Evolutionary conservation across 2,329 filamentous ascomycete species (phyloP).

Genomic region (Stagonosporopsis tanaceti): DNA sequence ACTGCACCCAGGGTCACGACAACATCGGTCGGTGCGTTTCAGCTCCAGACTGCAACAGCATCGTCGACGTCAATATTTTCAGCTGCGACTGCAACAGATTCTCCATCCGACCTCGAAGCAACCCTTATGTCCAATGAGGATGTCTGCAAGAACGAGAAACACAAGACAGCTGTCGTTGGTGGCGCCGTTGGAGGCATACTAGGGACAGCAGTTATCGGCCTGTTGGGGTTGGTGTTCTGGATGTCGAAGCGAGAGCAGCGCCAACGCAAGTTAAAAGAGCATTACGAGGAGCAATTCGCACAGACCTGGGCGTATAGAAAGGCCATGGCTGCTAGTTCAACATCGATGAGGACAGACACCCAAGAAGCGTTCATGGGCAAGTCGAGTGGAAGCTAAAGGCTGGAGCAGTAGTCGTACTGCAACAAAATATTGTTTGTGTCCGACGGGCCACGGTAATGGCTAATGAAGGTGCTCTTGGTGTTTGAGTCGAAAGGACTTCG

Average conservation of each 20-base stretch:
- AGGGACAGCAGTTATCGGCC: conserved; percentile 29
- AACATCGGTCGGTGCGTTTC: conserved; percentile 33
- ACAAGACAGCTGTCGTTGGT: conserved; percentile 34
- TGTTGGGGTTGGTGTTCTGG: conserved; percentile 31
- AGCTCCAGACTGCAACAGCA: conserved; percentile 25
- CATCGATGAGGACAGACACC: conserved; percentile 8
- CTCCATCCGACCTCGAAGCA: conserved; percentile 6
- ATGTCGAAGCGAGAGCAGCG: conserved; percentile 40
- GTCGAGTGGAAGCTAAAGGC: neutral
- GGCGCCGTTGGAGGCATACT: conserved; percentile 36
- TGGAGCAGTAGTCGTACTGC: too few relatives aligned
- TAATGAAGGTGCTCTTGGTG: conserved; percentile 5
- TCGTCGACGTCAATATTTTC: conserved; percentile 3
- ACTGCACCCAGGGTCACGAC: conserved; percentile 35
- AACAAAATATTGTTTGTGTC: neutral
- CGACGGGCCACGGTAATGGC: neutral
- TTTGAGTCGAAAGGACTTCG: conserved; percentile 1
- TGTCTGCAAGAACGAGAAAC: conserved; percentile 28
- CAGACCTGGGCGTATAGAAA: conserved; percentile 39
- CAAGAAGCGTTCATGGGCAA: conserved; percentile 11
- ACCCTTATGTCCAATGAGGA: conserved; percentile 15
- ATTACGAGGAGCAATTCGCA: conserved; percentile 44
- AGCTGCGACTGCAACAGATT: conserved; percentile 14
- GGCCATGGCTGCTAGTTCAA: conserved; percentile 26
- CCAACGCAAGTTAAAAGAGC: conserved; percentile 44